Evolutionary conservation across 139 green algal species (phyloP).

Genomic region (Edaphochlamys debaryana): DNA sequence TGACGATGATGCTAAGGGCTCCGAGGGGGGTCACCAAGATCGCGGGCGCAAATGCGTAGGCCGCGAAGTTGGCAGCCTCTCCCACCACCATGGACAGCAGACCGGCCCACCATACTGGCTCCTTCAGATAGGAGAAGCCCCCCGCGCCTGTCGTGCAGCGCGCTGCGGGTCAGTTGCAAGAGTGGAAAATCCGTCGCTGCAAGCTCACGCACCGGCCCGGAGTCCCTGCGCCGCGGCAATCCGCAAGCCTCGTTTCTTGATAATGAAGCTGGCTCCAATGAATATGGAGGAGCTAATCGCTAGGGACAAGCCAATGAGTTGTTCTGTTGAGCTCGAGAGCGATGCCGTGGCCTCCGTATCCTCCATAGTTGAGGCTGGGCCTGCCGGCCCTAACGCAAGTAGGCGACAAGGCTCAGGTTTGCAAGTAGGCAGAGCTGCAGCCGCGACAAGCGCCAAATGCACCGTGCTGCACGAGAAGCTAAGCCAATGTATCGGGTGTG

Average conservation of each 20-base stretch:
- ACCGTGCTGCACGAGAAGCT: too few species aligned
- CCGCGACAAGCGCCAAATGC: too few species aligned
- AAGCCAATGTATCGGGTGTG: too few species aligned
- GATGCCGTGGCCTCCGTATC: too few species aligned
- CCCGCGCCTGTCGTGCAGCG: conserved; percentile 76
- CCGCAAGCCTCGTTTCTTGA: conserved; percentile 97
- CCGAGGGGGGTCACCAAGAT: conserved; percentile 95
- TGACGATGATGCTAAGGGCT: conserved; percentile 92
- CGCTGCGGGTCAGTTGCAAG: conserved; percentile 3
- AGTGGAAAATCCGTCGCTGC: neutral
- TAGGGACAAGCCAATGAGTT: conserved; percentile 84
- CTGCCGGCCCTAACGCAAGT: too few species aligned
- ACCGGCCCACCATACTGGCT: conserved; percentile 97
- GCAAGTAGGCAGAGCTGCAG: too few species aligned
- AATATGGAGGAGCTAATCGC: conserved; percentile 88
- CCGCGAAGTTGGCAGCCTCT: conserved; percentile 96
- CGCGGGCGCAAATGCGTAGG: conserved; percentile 97
- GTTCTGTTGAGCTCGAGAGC: too few species aligned
- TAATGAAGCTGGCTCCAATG: conserved; percentile 96
- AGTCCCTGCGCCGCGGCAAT: conserved; percentile 79
- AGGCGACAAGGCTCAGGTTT: too few species aligned
- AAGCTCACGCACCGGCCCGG: conserved; percentile 74
- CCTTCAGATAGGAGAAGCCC: conserved; percentile 91
- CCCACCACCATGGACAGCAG: conserved; percentile 93
- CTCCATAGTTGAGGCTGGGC: too few species aligned